These are phyloP conservation scores for Penicillium verhagenii DNA, from an alignment of 495 filamentous ascomycete genomes.

Conservation along the genomic window DNA sequence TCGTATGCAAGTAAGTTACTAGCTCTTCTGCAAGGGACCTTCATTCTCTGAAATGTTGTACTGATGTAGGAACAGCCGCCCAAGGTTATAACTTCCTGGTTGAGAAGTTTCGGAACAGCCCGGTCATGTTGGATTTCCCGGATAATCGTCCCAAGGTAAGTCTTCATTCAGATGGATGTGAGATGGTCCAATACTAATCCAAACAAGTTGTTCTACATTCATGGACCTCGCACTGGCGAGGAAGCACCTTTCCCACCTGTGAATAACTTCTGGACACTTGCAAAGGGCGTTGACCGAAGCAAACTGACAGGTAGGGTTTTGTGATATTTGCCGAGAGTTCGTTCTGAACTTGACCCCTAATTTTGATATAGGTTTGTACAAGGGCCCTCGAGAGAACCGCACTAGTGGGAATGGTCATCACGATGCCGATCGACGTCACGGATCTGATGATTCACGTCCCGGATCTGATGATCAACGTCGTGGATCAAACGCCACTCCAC, in stretches of 20 bases:
- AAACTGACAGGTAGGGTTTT: constrained; percentile 3
- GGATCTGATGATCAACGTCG: too few species aligned
- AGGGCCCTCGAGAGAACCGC: neutral
- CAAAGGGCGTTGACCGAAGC: constrained; percentile 13
- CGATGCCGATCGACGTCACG: too few species aligned
- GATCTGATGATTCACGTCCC: too few species aligned
- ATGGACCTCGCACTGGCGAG: constrained; percentile 13
- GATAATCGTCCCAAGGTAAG: constrained; percentile 81
- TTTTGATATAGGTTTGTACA: constrained; percentile 5
- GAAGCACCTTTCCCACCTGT: constrained; percentile 16
- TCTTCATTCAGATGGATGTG: neutral
- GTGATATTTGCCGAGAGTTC: neutral
- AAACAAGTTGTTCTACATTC: constrained; percentile 44
- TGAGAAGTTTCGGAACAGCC: constrained; percentile 94
- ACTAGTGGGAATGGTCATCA: too few species aligned
- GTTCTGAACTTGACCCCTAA: neutral
- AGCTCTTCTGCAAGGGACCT: neutral
- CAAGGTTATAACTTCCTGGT: constrained; percentile 89
- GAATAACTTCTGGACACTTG: constrained; percentile 18
- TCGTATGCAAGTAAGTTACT: constrained; percentile 82
- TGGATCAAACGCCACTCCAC: too few species aligned
- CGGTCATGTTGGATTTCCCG: constrained; percentile 82
- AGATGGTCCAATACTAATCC: neutral
- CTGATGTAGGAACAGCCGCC: constrained; percentile 56
- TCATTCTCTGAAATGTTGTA: constrained; percentile 5